A percentile compares a stretch with the other conserved stretches of the same genome.
Evolutionary conservation across 2,329 filamentous ascomycete genomes (phyloP).

Genomic region (Fulvia fulva): DNA sequence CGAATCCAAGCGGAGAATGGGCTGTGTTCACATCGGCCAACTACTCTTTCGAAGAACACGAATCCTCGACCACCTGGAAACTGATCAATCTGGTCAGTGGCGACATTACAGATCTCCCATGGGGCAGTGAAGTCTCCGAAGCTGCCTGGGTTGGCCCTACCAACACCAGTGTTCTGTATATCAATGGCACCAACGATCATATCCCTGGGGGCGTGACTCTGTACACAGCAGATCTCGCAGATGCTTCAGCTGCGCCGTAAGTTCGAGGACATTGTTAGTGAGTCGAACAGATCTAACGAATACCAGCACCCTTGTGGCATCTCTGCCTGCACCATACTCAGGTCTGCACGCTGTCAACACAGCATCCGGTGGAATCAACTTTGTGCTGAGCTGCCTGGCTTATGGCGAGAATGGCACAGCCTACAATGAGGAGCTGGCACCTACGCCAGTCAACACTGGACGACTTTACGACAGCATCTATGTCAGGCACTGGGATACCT

Average conservation of each 20-base stretch:
- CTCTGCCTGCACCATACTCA: conserved; percentile 33
- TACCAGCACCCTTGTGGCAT: conserved; percentile 28
- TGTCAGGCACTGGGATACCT: conserved; percentile 53
- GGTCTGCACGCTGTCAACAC: conserved; percentile 35
- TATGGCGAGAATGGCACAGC: conserved; percentile 34
- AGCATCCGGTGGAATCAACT: conserved; percentile 27
- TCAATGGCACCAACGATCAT: conserved; percentile 25
- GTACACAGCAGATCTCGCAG: conserved; percentile 37
- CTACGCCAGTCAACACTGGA: conserved; percentile 44
- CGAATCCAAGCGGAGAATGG: conserved; percentile 32
- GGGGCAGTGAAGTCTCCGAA: conserved; percentile 22
- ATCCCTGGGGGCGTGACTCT: conserved; percentile 33
- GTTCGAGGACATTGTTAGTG: neutral
- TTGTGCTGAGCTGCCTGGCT: conserved; percentile 25
- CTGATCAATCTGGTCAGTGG: conserved; percentile 22
- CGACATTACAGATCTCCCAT: conserved; percentile 23
- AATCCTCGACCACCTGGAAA: conserved; percentile 22
- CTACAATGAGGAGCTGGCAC: conserved; percentile 47
- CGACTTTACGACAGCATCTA: conserved; percentile 49
- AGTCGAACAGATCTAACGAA: neutral
- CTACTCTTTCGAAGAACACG: conserved; percentile 25
- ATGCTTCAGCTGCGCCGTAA: conserved; percentile 19
- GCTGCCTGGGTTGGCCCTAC: conserved; percentile 32
- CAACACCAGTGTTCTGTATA: conserved; percentile 30
- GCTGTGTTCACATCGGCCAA: conserved; percentile 23